Percentiles rank a stretch among this genome's conserved stretches.
phyloP scores from a whole-genome alignment of 306 rosid genomes.

The Trifolium subterraneum region DNA sequence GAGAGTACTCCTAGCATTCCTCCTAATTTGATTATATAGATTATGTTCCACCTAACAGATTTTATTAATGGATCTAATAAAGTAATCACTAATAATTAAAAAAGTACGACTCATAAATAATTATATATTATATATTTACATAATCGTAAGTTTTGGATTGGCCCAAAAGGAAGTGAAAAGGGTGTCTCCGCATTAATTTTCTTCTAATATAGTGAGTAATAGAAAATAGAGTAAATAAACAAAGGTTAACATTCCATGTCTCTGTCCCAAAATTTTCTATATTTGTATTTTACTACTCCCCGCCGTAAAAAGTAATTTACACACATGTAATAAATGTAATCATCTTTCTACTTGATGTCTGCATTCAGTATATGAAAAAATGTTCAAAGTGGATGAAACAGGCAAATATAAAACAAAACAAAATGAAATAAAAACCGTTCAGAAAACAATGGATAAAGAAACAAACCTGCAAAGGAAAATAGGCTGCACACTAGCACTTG shows the following conservation, averaged over 20 bases:
- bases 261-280: background rate
- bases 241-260: background rate
- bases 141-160: background rate
- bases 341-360: background rate
- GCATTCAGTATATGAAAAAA: background rate
- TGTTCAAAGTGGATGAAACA: background rate
- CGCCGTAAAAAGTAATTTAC: background rate
- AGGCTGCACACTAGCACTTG: slow-evolving; percentile 54
- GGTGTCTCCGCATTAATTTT: background rate
- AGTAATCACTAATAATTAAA: background rate
- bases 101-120: background rate
- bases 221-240: background rate
- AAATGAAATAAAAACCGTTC: background rate
- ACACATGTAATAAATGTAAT: background rate
- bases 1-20: too few relatives aligned
- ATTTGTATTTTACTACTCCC: background rate
- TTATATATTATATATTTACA: background rate
- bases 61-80: background rate
- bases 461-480: slow-evolving; percentile 89
- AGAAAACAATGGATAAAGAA: slow-evolving; percentile 30
- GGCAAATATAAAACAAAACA: background rate
- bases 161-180: background rate
- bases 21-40: background rate
- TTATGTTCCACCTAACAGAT: background rate
- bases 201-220: background rate